These are phyloP conservation scores for Sarcocystis neurona DNA, from an alignment of 169 alveolate species.

Conservation along the genomic window DNA sequence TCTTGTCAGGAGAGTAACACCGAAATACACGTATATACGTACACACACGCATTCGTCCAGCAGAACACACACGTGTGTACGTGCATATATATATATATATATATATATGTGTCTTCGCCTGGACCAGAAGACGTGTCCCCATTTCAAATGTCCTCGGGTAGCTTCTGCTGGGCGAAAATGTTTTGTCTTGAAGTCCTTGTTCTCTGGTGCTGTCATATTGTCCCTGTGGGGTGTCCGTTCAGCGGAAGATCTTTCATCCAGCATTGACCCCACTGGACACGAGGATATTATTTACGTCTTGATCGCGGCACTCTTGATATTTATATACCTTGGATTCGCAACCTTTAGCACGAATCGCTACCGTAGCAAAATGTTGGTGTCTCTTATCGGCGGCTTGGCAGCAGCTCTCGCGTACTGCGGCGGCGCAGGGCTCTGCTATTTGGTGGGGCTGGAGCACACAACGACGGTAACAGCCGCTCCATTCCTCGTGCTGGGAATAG, in stretches of 20 bases:
- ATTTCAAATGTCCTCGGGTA: background rate
- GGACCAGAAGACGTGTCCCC: too few relatives aligned
- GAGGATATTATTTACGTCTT: constrained; percentile 35
- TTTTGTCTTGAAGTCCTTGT: too few relatives aligned
- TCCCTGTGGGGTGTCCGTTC: background rate
- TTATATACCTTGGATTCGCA: constrained; percentile 51
- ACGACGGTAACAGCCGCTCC: constrained; percentile 83
- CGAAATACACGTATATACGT: too few relatives aligned
- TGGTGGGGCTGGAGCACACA: constrained; percentile 77
- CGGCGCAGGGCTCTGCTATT: constrained; percentile 81
- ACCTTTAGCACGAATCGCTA: constrained; percentile 52
- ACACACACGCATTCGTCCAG: too few relatives aligned
- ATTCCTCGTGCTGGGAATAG: constrained; percentile 80
- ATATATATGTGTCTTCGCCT: too few relatives aligned
- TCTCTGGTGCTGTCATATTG: too few relatives aligned
- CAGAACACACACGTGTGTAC: too few relatives aligned
- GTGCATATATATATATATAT: too few relatives aligned
- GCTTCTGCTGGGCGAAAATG: background rate
- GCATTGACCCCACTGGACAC: constrained; percentile 22
- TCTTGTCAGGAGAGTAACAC: too few relatives aligned
- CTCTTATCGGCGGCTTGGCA: constrained; percentile 77
- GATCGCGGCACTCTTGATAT: constrained; percentile 49
- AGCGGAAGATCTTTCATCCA: constrained; percentile 14
- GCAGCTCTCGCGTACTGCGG: constrained; percentile 79
- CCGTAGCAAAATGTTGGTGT: constrained; percentile 51